Base-by-base conservation (phyloP, 2,329 filamentous ascomycete species). In the Ophiostoma ulmi region DNA sequence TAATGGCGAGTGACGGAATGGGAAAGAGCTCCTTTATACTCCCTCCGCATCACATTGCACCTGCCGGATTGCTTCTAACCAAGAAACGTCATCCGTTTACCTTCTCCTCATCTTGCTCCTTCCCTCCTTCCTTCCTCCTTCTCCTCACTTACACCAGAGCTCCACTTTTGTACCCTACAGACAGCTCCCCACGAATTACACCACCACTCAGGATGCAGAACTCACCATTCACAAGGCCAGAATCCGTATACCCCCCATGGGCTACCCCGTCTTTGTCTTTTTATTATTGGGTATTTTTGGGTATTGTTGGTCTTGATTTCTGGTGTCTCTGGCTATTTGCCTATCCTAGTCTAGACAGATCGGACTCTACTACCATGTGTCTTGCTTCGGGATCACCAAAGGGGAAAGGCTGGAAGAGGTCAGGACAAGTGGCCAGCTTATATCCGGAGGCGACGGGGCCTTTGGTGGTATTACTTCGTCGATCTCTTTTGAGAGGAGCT, bases 101-200 rank as follows among this genome's bases (percentile, higher is more conserved):
- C 14, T 58, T 58, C 52, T 58, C 52, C 52, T 58, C 52, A 58
- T 36, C 61, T 8, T 36, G 17, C 61, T 64, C 31, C 61, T 64
- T 58, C 52, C 35, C 31, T 20, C n/a, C 1, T 11, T n/a, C 14
- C 35, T 65, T 22, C 17, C 35, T 38, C 3, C 63, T 38, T 65
- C 63, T 39, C 63, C 63, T 65, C 63, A 65, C 35, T 65, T 65
- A 65, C 35, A 65, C 35, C 20, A 38, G 35, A 3, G 63, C 63
- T 17, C 35, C 63, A 39, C 63, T 7, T 39, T 65, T 63, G 22
- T 58, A 48, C 20, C 38, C 52, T 55, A 13, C 58, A 63, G 8
- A 13, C 39, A 17, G 39, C 39, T 44, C 39, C 44, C 44, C 44
- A 52, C 44, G 44, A 52, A n/a, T 6, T 52, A 52, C 58, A 63